phyloP scores from a whole-genome alignment of 2,329 filamentous ascomycete species.

The Pseudomassariella vexata region DNA sequence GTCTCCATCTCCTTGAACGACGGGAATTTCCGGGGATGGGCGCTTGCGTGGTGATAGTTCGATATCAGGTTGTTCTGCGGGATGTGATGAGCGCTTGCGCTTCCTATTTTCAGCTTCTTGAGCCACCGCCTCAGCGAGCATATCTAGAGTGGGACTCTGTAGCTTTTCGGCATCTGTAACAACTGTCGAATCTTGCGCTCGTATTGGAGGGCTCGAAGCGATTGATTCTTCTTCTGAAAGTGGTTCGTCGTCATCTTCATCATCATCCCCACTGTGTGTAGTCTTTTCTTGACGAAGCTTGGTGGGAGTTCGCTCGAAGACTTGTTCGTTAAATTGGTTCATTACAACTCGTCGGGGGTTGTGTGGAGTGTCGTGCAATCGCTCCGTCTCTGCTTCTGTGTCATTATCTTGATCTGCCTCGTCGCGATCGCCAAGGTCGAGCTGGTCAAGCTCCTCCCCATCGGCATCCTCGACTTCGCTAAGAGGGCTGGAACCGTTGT shows the following conservation, averaged over 20 bases:
- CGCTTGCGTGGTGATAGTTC: slow-evolving; percentile 18
- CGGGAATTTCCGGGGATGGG: slow-evolving; percentile 16
- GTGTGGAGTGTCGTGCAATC: slow-evolving; percentile 82
- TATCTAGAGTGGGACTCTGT: slow-evolving; percentile 23
- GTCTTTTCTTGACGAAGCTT: slow-evolving; percentile 53
- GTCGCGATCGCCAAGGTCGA: slow-evolving; percentile 21
- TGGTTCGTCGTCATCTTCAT: slow-evolving; percentile 30
- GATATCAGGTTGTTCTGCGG: slow-evolving; percentile 14
- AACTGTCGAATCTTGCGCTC: background rate
- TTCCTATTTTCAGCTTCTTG: slow-evolving; percentile 27
- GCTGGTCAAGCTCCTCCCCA: slow-evolving; percentile 61
- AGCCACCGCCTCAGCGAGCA: slow-evolving; percentile 22
- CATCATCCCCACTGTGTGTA: slow-evolving; percentile 17
- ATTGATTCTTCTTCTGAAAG: slow-evolving; percentile 27
- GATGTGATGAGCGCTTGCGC: slow-evolving; percentile 25
- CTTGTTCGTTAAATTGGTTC: slow-evolving; percentile 49
- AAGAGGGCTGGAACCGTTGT: slow-evolving; percentile 80
- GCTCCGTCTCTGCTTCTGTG: slow-evolving; percentile 90
- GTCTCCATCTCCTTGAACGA: slow-evolving; percentile 20
- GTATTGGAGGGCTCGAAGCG: slow-evolving; percentile 25
- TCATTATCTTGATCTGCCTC: slow-evolving; percentile 48
- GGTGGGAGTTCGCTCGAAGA: slow-evolving; percentile 66
- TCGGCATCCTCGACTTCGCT: slow-evolving; percentile 86
- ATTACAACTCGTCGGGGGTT: slow-evolving; percentile 53
- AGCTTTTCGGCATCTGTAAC: slow-evolving; percentile 11